Evolutionary conservation across 192 early-diverging fungal species (phyloP).

Genomic region (Spizellomyces sp.): DNA sequence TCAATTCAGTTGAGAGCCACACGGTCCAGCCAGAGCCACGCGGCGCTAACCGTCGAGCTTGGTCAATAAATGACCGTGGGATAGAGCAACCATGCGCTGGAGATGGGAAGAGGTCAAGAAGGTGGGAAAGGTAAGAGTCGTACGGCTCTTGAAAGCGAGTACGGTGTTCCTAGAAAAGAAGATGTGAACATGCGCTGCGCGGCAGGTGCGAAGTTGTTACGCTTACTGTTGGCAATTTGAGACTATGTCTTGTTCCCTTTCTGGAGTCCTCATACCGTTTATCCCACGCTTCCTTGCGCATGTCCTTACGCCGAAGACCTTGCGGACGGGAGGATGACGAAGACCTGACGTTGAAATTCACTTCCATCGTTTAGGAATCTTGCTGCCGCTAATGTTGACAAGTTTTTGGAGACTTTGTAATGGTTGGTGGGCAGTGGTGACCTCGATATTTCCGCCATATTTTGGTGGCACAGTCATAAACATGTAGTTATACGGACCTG

Average conservation of each 20-base stretch:
- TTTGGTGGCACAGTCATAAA: no score
- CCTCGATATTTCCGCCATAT: no score
- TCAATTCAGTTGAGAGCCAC: conserved; percentile 14
- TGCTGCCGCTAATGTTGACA: no score
- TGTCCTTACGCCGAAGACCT: conserved; percentile 2
- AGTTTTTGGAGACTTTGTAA: no score
- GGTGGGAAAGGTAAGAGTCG: conserved; percentile 4
- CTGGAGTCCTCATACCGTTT: conserved; percentile 13
- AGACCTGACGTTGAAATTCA: conserved; percentile 5
- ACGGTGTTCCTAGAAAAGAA: conserved; percentile 5
- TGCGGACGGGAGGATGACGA: conserved; percentile 2
- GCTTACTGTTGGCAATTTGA: conserved; percentile 22
- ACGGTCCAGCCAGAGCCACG: conserved; percentile 20
- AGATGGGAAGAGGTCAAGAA: background rate
- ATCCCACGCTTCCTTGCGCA: conserved; percentile 8
- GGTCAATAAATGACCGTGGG: background rate
- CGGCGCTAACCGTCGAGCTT: conserved; percentile 8
- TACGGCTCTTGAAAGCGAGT: conserved; percentile 12
- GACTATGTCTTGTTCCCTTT: conserved; percentile 8
- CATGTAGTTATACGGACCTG: no score
- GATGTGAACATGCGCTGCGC: background rate
- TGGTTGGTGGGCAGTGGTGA: no score
- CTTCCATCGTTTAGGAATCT: background rate
- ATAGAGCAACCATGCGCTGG: background rate
- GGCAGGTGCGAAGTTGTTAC: background rate